Conservation (phyloP, 2,329 filamentous ascomycete genomes). For the Aureobasidium pullulans region DNA sequence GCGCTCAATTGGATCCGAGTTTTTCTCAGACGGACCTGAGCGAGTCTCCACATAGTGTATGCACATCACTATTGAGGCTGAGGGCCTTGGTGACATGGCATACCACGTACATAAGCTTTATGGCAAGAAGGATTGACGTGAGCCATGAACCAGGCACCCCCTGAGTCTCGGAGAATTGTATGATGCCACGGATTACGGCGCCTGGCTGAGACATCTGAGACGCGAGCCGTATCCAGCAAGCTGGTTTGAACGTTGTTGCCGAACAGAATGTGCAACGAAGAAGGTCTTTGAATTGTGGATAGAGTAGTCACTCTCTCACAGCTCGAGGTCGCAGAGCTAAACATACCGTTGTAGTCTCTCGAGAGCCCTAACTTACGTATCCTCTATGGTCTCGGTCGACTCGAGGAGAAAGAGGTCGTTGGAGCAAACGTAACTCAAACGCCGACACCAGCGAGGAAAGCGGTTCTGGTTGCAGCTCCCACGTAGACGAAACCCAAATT, state of each 20-base stretch:
- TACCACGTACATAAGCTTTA: slow-evolving; percentile 11
- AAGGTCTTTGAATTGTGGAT: background rate
- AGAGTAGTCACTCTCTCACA: background rate
- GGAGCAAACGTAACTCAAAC: slow-evolving; percentile 2
- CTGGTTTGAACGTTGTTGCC: slow-evolving; percentile 10
- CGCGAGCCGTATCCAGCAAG: background rate
- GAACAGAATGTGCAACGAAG: slow-evolving; percentile 6
- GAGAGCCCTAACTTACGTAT: background rate
- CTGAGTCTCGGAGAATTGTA: slow-evolving; percentile 3
- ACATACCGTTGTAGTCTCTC: slow-evolving; percentile 2
- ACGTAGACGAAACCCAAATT: slow-evolving; percentile 32
- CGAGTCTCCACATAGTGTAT: slow-evolving; percentile 6
- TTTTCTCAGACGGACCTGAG: background rate
- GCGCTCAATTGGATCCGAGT: background rate
- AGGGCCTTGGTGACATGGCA: background rate
- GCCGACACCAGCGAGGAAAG: slow-evolving; percentile 29
- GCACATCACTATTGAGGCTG: slow-evolving; percentile 2
- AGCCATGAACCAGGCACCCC: background rate
- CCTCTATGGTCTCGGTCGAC: background rate
- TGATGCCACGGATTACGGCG: background rate
- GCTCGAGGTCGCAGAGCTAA: slow-evolving; percentile 4
- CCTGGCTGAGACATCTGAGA: slow-evolving; percentile 11
- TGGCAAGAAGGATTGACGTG: background rate
- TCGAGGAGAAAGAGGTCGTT: background rate
- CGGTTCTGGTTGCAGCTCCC: slow-evolving; percentile 25